Base-by-base conservation (phyloP, 2,329 filamentous ascomycete species). In the Fusarium sp. region DNA sequence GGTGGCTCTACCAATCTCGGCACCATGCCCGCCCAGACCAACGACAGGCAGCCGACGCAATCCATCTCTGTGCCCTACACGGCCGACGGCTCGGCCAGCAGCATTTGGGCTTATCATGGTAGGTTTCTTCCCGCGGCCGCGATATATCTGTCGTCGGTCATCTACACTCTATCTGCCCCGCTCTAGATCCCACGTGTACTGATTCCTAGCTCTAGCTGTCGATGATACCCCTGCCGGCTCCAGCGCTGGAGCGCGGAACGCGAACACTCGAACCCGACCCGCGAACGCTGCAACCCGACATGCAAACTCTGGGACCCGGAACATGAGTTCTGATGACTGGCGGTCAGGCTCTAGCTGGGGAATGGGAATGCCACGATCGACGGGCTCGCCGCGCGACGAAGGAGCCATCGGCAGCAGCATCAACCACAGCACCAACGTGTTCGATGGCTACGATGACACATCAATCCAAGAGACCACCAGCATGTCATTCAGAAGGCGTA, bases 171-270 rank as follows among this genome's bases (percentile, higher is more conserved):
- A 29, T n/a, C 24, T 61, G 29, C 14, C 33, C 52, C 59, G 18
- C 39, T 43, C 45, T 14, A 14, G 33, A 18, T 52, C 54, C 52
- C 45, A 33, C 43, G 35, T 33, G 45, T 67, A 60, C 77, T 78
- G 64, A 77, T 74, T 16, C 59, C 31, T 37, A 50, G 20, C 27
- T 22, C 27, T 67, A 82, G 81, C 82, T 20, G 64, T 78, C 65
- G 78, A 83, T 64, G 79, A 80, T 31, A 76, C 79, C 64, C 90
- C 92, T 78, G 91, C 90, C 5, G 93, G 93, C 58, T 94, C 93
- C 7, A 88, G 91, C 70, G 93, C 48, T 31, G 48, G 27, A 54
- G 48, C 92, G 68, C 85, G 95, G 43, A 87, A 93, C 69, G 87
- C 90, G 52, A 90, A 91, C 48, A 93, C 93, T 90, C 20, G 92